Percentiles rank a stretch among this genome's conserved stretches.
Evolutionary conservation across 2,329 filamentous ascomycete genomes (phyloP).

Genomic region (Thelonectria blattea): DNA sequence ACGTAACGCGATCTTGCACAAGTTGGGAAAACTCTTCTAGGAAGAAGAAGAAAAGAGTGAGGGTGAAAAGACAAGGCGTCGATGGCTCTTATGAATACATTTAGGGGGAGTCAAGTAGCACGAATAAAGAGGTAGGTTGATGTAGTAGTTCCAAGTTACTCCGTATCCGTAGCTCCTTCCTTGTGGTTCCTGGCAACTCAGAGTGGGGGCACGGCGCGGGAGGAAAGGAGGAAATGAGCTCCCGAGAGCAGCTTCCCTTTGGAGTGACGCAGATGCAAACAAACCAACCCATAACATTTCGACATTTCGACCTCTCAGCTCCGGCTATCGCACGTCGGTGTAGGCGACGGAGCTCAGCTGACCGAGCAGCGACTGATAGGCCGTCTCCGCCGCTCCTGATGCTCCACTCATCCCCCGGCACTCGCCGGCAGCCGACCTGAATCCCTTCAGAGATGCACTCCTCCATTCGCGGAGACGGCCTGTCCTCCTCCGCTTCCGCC

Average conservation of each 20-base stretch:
- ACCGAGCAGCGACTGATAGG: conserved; percentile 27
- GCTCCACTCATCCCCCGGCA: conserved; percentile 27
- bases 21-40: neutral
- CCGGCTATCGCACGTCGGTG: neutral
- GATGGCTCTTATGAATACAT: neutral
- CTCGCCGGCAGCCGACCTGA: conserved; percentile 36
- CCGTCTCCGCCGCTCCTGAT: conserved; percentile 29
- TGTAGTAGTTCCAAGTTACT: too few species aligned
- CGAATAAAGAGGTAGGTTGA: too few species aligned
- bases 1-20: neutral
- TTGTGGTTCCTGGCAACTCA: too few species aligned
- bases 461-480: neutral
- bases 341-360: neutral
- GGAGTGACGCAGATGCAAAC: too few species aligned
- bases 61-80: neutral
- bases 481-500: conserved; percentile 1
- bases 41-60: neutral
- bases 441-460: neutral
- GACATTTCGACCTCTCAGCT: neutral
- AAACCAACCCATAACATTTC: too few species aligned
- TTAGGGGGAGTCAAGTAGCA: neutral
- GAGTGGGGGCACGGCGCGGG: too few species aligned
- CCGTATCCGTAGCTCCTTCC: too few species aligned
- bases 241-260: too few species aligned
- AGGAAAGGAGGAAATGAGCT: too few species aligned